Percentiles rank a stretch among this genome's conserved stretches.
These are phyloP conservation scores for Diplodia corticola DNA, from an alignment of 2,329 filamentous ascomycete genomes.

Conservation along the genomic window DNA sequence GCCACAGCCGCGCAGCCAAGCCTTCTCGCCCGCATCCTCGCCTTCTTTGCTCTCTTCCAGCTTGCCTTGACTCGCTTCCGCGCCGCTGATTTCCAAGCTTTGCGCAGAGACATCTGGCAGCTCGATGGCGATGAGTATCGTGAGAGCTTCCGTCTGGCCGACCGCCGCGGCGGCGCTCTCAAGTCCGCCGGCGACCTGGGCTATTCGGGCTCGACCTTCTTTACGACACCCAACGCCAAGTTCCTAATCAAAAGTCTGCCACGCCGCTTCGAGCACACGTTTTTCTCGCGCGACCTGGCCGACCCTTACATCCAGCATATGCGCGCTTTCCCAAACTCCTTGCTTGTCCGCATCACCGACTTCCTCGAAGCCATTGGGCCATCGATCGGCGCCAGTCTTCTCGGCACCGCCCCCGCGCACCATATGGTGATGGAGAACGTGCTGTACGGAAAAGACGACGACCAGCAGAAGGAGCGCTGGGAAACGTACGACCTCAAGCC, in stretches of 20 bases:
- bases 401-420: slow-evolving; percentile 65
- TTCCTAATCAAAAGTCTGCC: slow-evolving; percentile 73
- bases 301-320: slow-evolving; percentile 66
- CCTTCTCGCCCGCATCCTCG: slow-evolving; percentile 48
- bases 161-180: slow-evolving; percentile 46
- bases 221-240: slow-evolving; percentile 64
- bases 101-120: slow-evolving; percentile 55
- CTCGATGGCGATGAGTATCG: slow-evolving; percentile 57
- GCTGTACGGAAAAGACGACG: slow-evolving; percentile 58
- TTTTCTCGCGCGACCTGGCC: slow-evolving; percentile 68
- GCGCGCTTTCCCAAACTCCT: slow-evolving; percentile 57
- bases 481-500: slow-evolving; percentile 76
- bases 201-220: slow-evolving; percentile 76
- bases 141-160: slow-evolving; percentile 52
- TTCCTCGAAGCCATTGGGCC: slow-evolving; percentile 59
- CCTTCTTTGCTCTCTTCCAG: slow-evolving; percentile 57
- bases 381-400: slow-evolving; percentile 62
- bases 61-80: slow-evolving; percentile 51
- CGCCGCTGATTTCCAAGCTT: slow-evolving; percentile 51
- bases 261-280: slow-evolving; percentile 67
- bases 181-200: slow-evolving; percentile 67
- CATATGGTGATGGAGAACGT: slow-evolving; percentile 80
- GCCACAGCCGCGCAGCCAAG: slow-evolving; percentile 26
- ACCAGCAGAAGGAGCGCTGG: slow-evolving; percentile 54
- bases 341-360: slow-evolving; percentile 71